Evolutionary conservation across 805 yeast species (phyloP), one percentile per base, ranked within the genome.

Genomic region (Yamadazyma sp.): DNA sequence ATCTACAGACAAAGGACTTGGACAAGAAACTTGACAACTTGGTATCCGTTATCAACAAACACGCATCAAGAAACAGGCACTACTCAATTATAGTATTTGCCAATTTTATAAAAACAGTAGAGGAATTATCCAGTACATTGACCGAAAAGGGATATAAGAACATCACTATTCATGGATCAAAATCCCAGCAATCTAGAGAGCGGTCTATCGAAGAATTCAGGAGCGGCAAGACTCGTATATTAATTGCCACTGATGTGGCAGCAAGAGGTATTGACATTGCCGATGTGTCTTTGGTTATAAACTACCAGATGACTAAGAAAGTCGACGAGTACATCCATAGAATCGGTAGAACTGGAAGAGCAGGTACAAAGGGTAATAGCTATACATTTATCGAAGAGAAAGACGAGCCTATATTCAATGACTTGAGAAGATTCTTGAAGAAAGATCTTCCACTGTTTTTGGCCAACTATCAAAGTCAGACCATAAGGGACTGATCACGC

Each of bases 321-420:
- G 75, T 89, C 30, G 96, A 89, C 45, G 90, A 84, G 42, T 91
- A 89, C 50, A 77, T 91, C 13, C 99, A 91, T 61, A 74, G 98
- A 54, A 83, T 91, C 35, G 99, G 99, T 40, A 80, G 99, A 63
- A 91, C 99, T 0, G 99, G 98, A 25, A 77, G 99, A 59, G 97
- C 96, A 0, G 98, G 97, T 0, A 78, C 76, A 32, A 56, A 55
- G 5, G 99, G 99, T 30, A 68, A 74, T 7, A 83, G 96, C 4
- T 67, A 81, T 9, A 84, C 96, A 0, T 84, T 86, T 46, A 57
- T 89, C 45, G 78, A 76, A 38, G 72, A 71, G 9, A 71, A 70
- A 3, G 90, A 84, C 48, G 58, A 62, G 10, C 73, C 64, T 1
- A 62, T 79, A 1, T 69, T 83, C 37, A 57, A 60, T 37, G 81